These are phyloP conservation scores for Teratosphaeriaceae sp. DNA, from an alignment of 2,329 filamentous ascomycete genomes.

Conservation along the genomic window DNA sequence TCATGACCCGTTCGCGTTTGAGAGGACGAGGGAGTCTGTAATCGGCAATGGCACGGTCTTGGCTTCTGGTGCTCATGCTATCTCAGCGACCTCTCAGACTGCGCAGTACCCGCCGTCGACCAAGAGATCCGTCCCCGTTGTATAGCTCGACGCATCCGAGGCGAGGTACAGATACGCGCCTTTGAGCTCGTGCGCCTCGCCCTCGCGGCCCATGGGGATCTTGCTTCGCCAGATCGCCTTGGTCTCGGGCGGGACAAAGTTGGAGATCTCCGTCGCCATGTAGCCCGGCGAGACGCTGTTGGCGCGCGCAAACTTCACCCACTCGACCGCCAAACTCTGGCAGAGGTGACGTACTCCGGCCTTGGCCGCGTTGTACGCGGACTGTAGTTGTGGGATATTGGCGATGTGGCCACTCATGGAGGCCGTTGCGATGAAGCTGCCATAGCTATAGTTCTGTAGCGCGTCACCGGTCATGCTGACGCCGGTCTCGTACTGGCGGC, in stretches of 20 bases:
- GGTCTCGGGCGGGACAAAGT: constrained; percentile 57
- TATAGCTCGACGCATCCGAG: constrained; percentile 76
- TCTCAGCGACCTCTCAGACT: not conserved
- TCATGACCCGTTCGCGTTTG: not conserved
- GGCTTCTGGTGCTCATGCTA: not conserved
- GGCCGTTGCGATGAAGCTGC: constrained; percentile 61
- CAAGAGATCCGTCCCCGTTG: constrained; percentile 52
- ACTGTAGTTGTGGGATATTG: constrained; percentile 69
- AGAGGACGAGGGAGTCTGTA: not conserved
- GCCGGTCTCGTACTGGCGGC: constrained; percentile 61
- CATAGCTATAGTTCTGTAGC: constrained; percentile 22
- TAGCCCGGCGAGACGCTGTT: constrained; percentile 72
- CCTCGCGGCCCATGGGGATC: constrained; percentile 74
- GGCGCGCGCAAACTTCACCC: constrained; percentile 65
- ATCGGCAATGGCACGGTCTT: not conserved
- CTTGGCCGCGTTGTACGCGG: constrained; percentile 40
- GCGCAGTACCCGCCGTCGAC: not conserved
- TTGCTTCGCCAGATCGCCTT: constrained; percentile 70
- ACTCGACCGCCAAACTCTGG: constrained; percentile 67
- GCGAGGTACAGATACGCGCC: constrained; percentile 76
- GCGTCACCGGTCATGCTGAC: constrained; percentile 39
- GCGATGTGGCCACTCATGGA: constrained; percentile 73
- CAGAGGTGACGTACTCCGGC: constrained; percentile 40
- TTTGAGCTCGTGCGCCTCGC: constrained; percentile 67
- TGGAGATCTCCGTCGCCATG: constrained; percentile 65